Base-by-base conservation (phyloP, 768 basidiomycete genomes). In the Panaeolus papilionaceus region DNA sequence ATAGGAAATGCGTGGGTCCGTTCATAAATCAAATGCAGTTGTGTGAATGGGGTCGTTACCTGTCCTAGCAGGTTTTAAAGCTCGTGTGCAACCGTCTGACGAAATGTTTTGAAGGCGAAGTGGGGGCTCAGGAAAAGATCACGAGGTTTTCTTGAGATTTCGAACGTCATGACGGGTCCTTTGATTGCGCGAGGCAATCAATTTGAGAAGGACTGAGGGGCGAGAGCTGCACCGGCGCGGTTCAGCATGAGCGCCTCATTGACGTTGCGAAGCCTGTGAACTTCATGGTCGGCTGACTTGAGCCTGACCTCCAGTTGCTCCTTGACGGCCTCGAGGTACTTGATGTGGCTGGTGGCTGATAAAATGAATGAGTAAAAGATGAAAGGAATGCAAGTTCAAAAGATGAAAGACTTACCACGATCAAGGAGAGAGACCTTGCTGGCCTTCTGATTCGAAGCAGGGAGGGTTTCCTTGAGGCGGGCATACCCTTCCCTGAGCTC, bases 401-500 rank as follows among this genome's bases (percentile, higher is more conserved):
- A 16, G 64, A 23, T 47, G 39, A 47, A 62, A 40, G 3, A 81
- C 88, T 62, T 74, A 90, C 91, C 89, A 75, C 95, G 89, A 74
- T 96, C 95, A 72, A 97, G 86, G 66, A 96, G 83, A 69, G 90
- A 93, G 64, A 95, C 92, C 82, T 97, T 97, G 86, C 92, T 94
- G 10, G 93, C 90, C 85, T 95, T 94, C 85, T 96, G 94, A 83
- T 94, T 95, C 61, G 91, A 92, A 68, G 90, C 85, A 37, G 95
- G 95, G 72, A 97, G 89, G 66, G 90, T 91, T 74, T 94, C 92
- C 87, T 94, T 95, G 82, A 97, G 89, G 67, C 92, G 88, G 73
- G 90, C 88, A 80, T 96, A 97, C 68, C 94, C 95, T 66, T 97
- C 95, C 66, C 95, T 85, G 76, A 97, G 92, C 80, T 97, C 95